A percentile compares a stretch with the other conserved stretches of the same genome.
Conservation (phyloP, 768 basidiomycete genomes). For the Serpula lacrymans region DNA sequence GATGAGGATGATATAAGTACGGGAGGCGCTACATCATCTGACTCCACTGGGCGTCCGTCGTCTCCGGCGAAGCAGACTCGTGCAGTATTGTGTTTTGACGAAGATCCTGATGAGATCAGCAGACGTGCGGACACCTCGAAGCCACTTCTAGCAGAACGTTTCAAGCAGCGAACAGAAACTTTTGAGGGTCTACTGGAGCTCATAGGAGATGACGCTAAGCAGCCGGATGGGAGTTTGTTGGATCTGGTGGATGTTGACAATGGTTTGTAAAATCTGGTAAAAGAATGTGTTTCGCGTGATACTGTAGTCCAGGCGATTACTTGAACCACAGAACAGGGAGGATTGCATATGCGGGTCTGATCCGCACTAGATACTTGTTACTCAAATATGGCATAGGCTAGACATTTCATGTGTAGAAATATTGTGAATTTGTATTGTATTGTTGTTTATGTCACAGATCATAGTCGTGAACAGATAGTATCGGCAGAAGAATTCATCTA, state of each 20-base stretch:
- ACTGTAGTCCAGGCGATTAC: too few species aligned
- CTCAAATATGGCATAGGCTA: too few species aligned
- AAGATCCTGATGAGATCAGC: conserved; percentile 23
- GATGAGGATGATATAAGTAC: conserved; percentile 25
- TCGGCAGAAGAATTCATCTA: too few species aligned
- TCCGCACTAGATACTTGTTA: too few species aligned
- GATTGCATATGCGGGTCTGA: too few species aligned
- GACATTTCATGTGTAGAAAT: too few species aligned
- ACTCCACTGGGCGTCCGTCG: neutral
- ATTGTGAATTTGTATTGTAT: too few species aligned
- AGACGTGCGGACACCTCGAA: conserved; percentile 23
- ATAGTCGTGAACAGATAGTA: too few species aligned
- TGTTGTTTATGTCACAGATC: too few species aligned
- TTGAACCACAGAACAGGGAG: too few species aligned
- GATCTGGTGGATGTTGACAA: conserved; percentile 51
- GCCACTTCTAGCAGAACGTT: conserved; percentile 44
- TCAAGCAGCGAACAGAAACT: conserved; percentile 62
- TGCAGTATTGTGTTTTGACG: conserved; percentile 22
- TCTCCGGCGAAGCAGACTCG: conserved; percentile 17
- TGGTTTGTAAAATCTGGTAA: conserved; percentile 20
- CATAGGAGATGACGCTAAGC: conserved; percentile 59
- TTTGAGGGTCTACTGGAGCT: conserved; percentile 68
- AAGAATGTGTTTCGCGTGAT: too few species aligned
- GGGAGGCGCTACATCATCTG: conserved; percentile 1
- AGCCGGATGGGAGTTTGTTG: conserved; percentile 61